A percentile compares a stretch with the other conserved stretches of the same genome.
phyloP scores from a whole-genome alignment of 2,329 filamentous ascomycete genomes.

The Zalaria sp. region DNA sequence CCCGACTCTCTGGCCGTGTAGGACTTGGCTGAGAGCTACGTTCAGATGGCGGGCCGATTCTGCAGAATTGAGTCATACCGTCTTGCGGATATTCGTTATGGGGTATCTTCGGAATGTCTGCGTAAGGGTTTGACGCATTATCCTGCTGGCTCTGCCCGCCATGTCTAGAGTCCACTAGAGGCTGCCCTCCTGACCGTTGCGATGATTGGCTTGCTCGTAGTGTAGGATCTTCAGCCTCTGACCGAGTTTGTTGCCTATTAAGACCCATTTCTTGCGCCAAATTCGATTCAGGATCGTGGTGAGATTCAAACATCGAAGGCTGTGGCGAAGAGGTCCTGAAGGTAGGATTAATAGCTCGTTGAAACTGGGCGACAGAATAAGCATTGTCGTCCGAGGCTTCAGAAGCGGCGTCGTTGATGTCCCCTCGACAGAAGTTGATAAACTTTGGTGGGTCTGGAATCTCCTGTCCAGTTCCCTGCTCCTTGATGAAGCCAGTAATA shows the following conservation, averaged over 20 bases:
- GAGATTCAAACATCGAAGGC: conserved; percentile 82
- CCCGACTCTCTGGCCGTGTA: conserved; percentile 65
- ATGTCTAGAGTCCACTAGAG: conserved; percentile 1
- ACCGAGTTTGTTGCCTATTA: neutral
- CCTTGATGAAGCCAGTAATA: conserved; percentile 75
- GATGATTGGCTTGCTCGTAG: conserved; percentile 10
- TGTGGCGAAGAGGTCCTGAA: conserved; percentile 94
- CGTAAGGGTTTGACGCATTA: conserved; percentile 35
- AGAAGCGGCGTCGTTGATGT: conserved; percentile 64
- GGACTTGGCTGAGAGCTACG: conserved; percentile 54
- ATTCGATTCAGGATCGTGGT: conserved; percentile 70
- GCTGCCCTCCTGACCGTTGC: conserved; percentile 1
- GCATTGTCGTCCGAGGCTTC: conserved; percentile 73
- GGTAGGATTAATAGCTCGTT: conserved; percentile 84
- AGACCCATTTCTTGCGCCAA: conserved; percentile 52
- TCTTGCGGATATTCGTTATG: conserved; percentile 91
- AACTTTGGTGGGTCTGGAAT: conserved; percentile 95
- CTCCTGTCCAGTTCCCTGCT: conserved; percentile 84
- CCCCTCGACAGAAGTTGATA: conserved; percentile 95
- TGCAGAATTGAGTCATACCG: conserved; percentile 95
- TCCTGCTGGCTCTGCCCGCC: conserved; percentile 5
- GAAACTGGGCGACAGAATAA: conserved; percentile 93
- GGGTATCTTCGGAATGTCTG: conserved; percentile 55
- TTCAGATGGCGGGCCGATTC: conserved; percentile 58
- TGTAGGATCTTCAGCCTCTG: conserved; percentile 8